Evolutionary conservation across 1,284 basidiomycete species (phyloP), one percentile per base, ranked within the genome.

Genomic region (Puccinia polysora): DNA sequence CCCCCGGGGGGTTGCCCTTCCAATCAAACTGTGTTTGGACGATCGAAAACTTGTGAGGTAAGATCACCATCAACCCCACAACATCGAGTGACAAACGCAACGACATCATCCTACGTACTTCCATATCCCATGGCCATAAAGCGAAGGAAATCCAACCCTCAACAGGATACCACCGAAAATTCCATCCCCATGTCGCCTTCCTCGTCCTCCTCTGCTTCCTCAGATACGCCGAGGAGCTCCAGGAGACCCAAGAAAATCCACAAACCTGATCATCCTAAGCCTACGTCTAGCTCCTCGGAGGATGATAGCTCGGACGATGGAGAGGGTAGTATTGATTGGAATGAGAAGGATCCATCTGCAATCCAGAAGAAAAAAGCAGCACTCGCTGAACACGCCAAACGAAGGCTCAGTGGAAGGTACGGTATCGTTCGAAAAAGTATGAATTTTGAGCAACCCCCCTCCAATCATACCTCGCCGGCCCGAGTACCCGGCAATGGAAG

Each of bases 351-450:
- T 49, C 32, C 20, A n/a, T 20, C 23, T 32, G 47, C 49, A 32
- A 36, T 34, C 28, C 43, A 49, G 15, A 64, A 64, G 45, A 50
- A 64, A 45, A 64, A 64, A 64, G 36, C 28, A 28, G 32, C 67
- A 14, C 43, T 70, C n/a, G 55, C 67, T 14, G 67, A 70, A 52
- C 43, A 59, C 47, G 45, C 67, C 25, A 71, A 71, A 28, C 58
- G 69, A 6, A 53, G 69, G 30, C 49, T 71, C 5, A 71, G 69
- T 36, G 69, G 69, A 7, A 71, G 63, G 47, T 71, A 55, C 15
- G 58, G 59, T 14, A 53, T 43, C 20, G 59, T 50, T 63, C 58
- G 69, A 10, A 60, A 59, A 49, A 53, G 49, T 32, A 45, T 71
- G 34, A 62, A 71, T 47, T 65, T 65, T 28, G 52, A 53, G 2